Evolutionary conservation across 192 early-diverging fungal genomes (phyloP).

Genomic region (Oehlia diaphana): DNA sequence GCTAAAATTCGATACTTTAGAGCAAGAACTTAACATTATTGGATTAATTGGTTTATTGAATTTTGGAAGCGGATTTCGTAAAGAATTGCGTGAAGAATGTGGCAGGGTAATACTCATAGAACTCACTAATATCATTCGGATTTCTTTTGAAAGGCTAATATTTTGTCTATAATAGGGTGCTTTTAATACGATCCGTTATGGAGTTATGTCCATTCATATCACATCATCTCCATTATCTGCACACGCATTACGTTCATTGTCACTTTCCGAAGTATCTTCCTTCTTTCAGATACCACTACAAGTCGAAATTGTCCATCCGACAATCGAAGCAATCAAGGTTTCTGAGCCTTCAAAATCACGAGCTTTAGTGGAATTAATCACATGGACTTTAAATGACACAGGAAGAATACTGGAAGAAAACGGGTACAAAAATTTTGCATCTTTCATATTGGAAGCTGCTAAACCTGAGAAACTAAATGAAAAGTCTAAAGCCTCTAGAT

Average conservation of each 20-base stretch:
- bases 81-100: conserved; percentile 60
- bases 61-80: conserved; percentile 75
- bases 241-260: conserved; percentile 56
- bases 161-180: conserved; percentile 46
- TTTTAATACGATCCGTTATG: conserved; percentile 77
- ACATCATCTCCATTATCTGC: conserved; percentile 61
- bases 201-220: conserved; percentile 82
- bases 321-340: conserved; percentile 61
- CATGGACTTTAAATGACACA: conserved; percentile 67
- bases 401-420: conserved; percentile 61
- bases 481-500: conserved; percentile 47
- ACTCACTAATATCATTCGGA: not conserved
- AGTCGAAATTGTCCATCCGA: conserved; percentile 59
- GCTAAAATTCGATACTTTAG: conserved; percentile 69
- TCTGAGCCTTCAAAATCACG: conserved; percentile 62
- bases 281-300: conserved; percentile 76
- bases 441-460: conserved; percentile 70
- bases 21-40: conserved; percentile 79
- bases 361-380: conserved; percentile 64
- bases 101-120: conserved; percentile 44
- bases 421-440: conserved; percentile 63
- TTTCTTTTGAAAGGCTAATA: not conserved
- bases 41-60: conserved; percentile 73
- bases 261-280: conserved; percentile 59
- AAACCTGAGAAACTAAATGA: conserved; percentile 38